Evolutionary conservation across 208 protist genomes (phyloP).

Genomic region (Acanthamoeba sp.): DNA sequence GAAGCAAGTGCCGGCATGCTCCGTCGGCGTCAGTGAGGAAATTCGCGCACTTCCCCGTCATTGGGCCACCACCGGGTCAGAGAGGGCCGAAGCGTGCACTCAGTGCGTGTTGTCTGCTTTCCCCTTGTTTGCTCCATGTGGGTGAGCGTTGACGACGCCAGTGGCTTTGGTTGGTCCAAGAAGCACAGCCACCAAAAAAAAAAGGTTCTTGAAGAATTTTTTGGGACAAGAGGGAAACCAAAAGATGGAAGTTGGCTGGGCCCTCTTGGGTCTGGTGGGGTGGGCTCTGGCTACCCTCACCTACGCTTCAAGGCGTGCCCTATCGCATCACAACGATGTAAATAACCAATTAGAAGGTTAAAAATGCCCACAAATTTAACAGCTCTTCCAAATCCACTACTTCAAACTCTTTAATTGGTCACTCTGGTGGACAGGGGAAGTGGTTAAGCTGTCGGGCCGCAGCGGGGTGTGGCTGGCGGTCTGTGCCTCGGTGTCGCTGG

Average conservation of each 20-base stretch:
- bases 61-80: no score
- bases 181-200: no score
- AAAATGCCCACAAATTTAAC: not conserved
- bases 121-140: no score
- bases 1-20: no score
- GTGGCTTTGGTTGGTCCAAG: no score
- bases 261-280: not conserved
- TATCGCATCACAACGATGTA: not conserved
- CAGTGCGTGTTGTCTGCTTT: no score
- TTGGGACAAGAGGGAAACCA: not conserved
- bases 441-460: slow-evolving; percentile 9
- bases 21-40: no score
- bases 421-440: not conserved
- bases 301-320: not conserved
- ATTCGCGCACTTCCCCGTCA: no score
- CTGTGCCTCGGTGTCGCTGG: not conserved
- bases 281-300: not conserved
- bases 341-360: not conserved
- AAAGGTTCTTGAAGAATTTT: no score
- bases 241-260: not conserved
- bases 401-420: not conserved
- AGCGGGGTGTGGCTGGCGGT: slow-evolving; percentile 45
- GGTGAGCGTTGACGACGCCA: no score
- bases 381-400: not conserved
- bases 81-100: no score